These are phyloP conservation scores for Lolium rigidum DNA, from an alignment of 176 grass and related monocot species.

Conservation along the genomic window DNA sequence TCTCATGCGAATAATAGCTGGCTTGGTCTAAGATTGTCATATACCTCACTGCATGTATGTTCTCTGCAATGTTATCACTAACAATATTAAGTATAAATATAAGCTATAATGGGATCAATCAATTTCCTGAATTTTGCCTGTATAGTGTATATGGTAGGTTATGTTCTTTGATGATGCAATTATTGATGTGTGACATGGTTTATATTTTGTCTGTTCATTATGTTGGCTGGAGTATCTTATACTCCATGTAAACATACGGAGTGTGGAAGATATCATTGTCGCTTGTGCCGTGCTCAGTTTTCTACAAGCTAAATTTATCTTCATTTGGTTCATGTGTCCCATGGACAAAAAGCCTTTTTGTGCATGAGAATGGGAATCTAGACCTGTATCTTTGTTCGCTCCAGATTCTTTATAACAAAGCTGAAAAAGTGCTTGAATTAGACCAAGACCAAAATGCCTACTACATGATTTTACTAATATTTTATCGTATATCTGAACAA, in stretches of 20 bases:
- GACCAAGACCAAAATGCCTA: background rate
- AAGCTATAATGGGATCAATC: background rate
- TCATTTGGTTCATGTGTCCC: slow-evolving; percentile 14
- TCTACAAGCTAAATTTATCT: background rate
- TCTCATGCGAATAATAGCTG: background rate
- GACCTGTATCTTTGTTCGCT: background rate
- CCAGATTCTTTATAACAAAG: slow-evolving; percentile 7
- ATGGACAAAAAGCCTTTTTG: background rate
- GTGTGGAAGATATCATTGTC: slow-evolving; percentile 1
- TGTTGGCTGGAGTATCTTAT: background rate
- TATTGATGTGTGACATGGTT: background rate
- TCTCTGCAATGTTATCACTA: slow-evolving; percentile 6
- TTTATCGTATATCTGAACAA: slow-evolving; percentile 9
- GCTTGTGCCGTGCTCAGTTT: background rate
- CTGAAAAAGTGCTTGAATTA: background rate
- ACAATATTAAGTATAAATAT: background rate
- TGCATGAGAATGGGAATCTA: slow-evolving; percentile 19
- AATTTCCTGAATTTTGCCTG: background rate
- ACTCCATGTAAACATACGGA: background rate
- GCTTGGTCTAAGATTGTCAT: background rate
- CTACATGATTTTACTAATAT: background rate
- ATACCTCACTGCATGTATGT: background rate
- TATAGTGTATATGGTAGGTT: slow-evolving; percentile 8
- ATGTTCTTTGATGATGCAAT: background rate
- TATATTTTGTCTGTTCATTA: background rate